Evolutionary conservation across 306 rosid species (phyloP), one percentile per base, ranked within the genome.

Genomic region (Cucumis hystrix): DNA sequence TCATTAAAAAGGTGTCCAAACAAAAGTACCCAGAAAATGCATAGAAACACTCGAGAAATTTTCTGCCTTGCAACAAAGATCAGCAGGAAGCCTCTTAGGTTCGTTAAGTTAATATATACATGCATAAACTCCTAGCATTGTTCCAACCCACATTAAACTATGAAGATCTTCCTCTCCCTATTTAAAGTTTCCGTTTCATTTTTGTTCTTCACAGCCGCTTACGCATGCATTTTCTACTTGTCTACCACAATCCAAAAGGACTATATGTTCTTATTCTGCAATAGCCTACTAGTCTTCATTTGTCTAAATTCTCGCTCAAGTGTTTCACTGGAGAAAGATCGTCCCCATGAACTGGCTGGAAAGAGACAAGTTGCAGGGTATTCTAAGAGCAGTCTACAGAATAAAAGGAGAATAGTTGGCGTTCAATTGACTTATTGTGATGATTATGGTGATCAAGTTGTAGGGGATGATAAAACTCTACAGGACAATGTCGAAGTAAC

Each of bases 211-310:
- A 59, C 37, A 18, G 21, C 54, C 5, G 39, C 54, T 5, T 62
- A 59, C 57, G 59, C 79, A 20, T 59, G 64, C 58, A 28, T 25
- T 12, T n/a, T 43, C 72, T 40, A 59, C 71, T 58, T 58, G 23
- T 60, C 79, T 61, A 45, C 58, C 8, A 43, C 79, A 41, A 59
- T 76, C 11, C 71, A 76, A 58, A 76, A 76, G 79, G 25, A 43
- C 10, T 61, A 76, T 17, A 51, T 61, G 71, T 76, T 76, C 45
- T 47, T 76, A 21, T 28, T 76, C 71, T 76, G 69, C 57, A 76
- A 60, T 62, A n/a, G 72, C 9, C 39, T 76, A 8, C 79, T 76
- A 6, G 60, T 76, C 61, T 76, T 60, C 59, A 61, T 76, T 23
- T 33, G 51, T 28, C 37, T 43, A 56, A 60, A 43, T 15, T 76